Percentiles rank a stretch among this genome's conserved stretches.
Evolutionary conservation across 805 yeast genomes (phyloP).

Genomic region (Vanderwaltozyma yarrowii): DNA sequence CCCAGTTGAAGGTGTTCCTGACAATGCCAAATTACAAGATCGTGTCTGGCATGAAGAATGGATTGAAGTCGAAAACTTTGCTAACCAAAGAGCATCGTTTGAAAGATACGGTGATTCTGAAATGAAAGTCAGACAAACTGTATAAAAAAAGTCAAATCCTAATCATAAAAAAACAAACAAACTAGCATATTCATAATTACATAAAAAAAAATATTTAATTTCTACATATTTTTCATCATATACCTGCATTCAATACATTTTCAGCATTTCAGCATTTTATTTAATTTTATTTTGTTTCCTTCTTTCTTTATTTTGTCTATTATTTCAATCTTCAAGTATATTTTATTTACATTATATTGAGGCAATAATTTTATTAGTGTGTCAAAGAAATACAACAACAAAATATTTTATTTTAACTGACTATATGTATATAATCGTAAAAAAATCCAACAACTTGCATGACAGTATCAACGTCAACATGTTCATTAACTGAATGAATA

Average conservation of each 20-base stretch:
- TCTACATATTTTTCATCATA: no score
- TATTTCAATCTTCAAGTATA: no score
- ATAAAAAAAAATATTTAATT: no score
- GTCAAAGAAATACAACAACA: no score
- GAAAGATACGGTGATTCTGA: slow-evolving; percentile 8
- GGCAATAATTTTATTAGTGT: no score
- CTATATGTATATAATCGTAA: slow-evolving; percentile 14
- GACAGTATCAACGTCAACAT: slow-evolving; percentile 14
- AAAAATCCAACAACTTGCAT: slow-evolving; percentile 16
- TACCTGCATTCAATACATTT: no score
- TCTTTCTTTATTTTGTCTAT: no score
- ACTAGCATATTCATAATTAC: no score
- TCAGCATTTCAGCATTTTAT: no score
- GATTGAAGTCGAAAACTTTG: slow-evolving; percentile 56
- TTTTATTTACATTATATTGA: no score
- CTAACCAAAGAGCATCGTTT: slow-evolving; percentile 24
- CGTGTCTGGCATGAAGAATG: slow-evolving; percentile 50
- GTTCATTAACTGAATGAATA: slow-evolving; percentile 18
- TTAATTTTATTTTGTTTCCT: no score
- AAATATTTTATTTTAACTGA: not conserved
- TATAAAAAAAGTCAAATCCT: not conserved
- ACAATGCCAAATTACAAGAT: slow-evolving; percentile 29
- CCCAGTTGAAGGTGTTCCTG: slow-evolving; percentile 44
- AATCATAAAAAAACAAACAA: no score
- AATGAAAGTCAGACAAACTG: not conserved